phyloP scores from a whole-genome alignment of 768 basidiomycete genomes.

The Tremella yokohamensis region DNA sequence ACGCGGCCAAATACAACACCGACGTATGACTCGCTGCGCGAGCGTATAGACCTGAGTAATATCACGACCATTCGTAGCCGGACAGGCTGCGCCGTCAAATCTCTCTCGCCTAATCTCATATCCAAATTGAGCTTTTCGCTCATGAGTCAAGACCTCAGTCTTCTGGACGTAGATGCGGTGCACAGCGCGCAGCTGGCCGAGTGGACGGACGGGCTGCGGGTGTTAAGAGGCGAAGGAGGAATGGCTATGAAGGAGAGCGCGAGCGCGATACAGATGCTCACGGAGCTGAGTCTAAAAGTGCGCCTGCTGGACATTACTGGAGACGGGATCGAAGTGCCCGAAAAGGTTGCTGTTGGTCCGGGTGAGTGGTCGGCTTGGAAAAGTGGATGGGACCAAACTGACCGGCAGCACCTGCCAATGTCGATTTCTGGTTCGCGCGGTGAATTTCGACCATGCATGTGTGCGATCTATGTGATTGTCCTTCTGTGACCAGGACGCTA shows the following conservation, averaged over 20 bases:
- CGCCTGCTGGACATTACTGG: constrained; percentile 41
- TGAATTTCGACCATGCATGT: constrained; percentile 8
- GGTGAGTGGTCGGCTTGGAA: constrained; percentile 18
- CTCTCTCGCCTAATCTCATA: constrained; percentile 30
- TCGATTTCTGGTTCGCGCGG: constrained; percentile 44
- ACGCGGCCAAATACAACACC: constrained; percentile 21
- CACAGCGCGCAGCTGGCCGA: constrained; percentile 44
- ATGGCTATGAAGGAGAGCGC: constrained; percentile 34
- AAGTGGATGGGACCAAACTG: background rate
- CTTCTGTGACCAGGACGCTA: background rate
- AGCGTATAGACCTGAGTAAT: constrained; percentile 30
- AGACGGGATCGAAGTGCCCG: constrained; percentile 44
- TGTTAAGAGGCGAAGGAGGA: constrained; percentile 33
- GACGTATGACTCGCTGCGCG: constrained; percentile 26
- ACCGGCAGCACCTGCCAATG: constrained; percentile 31
- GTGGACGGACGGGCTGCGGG: constrained; percentile 43
- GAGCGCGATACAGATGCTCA: constrained; percentile 36
- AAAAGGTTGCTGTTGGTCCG: constrained; percentile 29
- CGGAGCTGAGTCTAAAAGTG: constrained; percentile 44
- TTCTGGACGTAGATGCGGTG: constrained; percentile 42
- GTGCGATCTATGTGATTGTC: background rate
- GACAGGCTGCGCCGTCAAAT: constrained; percentile 35
- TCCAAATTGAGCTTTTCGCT: constrained; percentile 43
- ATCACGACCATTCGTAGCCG: constrained; percentile 25
- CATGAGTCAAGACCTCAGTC: constrained; percentile 33